Conservation (phyloP, 306 rosid species). For the Calophaca sinica region DNA sequence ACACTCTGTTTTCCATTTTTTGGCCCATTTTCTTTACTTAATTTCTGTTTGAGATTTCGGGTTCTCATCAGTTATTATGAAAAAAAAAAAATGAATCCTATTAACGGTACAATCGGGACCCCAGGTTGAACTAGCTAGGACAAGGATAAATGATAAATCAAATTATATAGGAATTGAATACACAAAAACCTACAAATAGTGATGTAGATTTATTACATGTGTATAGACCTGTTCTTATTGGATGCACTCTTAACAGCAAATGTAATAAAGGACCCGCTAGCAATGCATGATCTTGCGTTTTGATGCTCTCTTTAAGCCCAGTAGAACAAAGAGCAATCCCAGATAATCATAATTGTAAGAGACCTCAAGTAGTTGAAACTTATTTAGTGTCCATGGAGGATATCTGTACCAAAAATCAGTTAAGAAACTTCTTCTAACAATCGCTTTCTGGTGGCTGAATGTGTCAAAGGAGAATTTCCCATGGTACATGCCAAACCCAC, state of each 20-base stretch:
- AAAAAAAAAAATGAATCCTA: too few species aligned
- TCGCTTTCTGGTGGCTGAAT: slow-evolving; percentile 73
- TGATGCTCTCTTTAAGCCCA: slow-evolving; percentile 58
- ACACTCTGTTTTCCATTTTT: too few species aligned
- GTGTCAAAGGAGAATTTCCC: slow-evolving; percentile 87
- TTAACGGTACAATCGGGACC: too few species aligned
- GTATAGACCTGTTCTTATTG: background rate
- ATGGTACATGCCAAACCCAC: slow-evolving; percentile 85
- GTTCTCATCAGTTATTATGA: too few species aligned
- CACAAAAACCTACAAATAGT: background rate
- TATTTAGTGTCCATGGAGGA: slow-evolving; percentile 78
- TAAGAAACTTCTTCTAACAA: slow-evolving; percentile 63
- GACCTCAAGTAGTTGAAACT: slow-evolving; percentile 62
- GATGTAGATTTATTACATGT: too few species aligned
- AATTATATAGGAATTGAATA: background rate
- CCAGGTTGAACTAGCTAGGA: background rate
- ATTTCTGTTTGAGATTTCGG: too few species aligned
- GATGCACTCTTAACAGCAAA: background rate
- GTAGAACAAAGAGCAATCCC: slow-evolving; percentile 58
- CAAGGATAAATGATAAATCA: background rate
- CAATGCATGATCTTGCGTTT: slow-evolving; percentile 24
- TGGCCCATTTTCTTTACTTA: too few species aligned
- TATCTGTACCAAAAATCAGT: slow-evolving; percentile 79
- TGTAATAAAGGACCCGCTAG: background rate
- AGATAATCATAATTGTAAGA: slow-evolving; percentile 65